phyloP scores from a whole-genome alignment of 2,329 filamentous ascomycete genomes.

The Fusarium cicatricum region DNA sequence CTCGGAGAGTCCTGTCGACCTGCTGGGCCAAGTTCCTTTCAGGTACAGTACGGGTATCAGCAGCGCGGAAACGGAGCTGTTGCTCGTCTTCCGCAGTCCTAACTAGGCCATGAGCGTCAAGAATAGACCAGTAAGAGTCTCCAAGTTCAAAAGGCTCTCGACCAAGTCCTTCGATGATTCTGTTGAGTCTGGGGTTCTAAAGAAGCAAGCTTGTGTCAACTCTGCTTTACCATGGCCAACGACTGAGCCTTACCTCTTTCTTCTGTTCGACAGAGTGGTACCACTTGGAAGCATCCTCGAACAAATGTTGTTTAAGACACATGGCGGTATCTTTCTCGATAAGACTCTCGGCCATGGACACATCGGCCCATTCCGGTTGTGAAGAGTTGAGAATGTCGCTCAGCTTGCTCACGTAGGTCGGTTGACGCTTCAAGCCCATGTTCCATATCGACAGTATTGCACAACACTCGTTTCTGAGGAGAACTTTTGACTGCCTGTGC shows the following conservation, averaged over 20 bases:
- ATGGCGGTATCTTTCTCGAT: background rate
- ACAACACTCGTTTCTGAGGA: constrained; percentile 1
- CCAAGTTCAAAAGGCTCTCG: constrained; percentile 7
- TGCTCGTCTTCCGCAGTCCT: constrained; percentile 7
- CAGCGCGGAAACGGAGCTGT: background rate
- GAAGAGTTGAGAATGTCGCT: constrained; percentile 18
- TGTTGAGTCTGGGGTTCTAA: constrained; percentile 6
- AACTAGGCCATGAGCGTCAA: background rate
- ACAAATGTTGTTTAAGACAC: constrained; percentile 8
- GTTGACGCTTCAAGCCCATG: constrained; percentile 1
- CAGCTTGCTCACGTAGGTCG: background rate
- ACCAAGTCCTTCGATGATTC: constrained; percentile 8
- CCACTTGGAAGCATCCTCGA: constrained; percentile 13
- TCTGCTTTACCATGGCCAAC: too few species aligned
- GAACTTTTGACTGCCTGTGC: constrained; percentile 6
- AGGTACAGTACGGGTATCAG: background rate
- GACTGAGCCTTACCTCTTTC: background rate
- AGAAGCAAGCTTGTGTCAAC: background rate
- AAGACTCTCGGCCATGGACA: background rate
- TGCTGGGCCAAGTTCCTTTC: background rate
- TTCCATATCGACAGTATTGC: constrained; percentile 27
- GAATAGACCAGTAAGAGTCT: constrained; percentile 17
- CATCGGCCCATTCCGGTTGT: constrained; percentile 12
- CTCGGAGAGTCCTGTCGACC: constrained; percentile 1
- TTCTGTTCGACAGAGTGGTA: constrained; percentile 17